Evolutionary conservation across 495 filamentous ascomycete species (phyloP).

Genomic region (Aspergillus cavernicola): DNA sequence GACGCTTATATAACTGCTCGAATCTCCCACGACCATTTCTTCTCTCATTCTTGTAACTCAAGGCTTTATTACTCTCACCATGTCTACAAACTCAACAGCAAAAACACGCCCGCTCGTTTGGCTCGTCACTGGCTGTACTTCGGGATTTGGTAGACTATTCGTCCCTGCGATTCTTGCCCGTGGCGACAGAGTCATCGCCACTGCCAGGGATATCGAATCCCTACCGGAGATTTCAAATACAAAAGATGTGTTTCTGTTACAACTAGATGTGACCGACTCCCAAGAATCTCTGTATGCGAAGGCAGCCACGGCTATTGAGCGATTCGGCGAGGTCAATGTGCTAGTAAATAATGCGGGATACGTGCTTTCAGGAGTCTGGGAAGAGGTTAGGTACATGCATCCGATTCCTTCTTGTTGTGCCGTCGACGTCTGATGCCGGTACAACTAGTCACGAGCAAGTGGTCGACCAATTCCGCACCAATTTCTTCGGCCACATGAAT

Average conservation of each 20-base stretch:
- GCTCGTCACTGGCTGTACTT: neutral
- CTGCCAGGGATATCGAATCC: slow-evolving; percentile 35
- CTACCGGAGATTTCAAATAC: slow-evolving; percentile 32
- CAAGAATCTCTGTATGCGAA: slow-evolving; percentile 31
- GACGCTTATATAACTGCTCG: too few relatives aligned
- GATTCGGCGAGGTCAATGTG: slow-evolving; percentile 39
- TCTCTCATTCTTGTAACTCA: too few relatives aligned
- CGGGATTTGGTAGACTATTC: neutral
- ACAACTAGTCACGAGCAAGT: slow-evolving; percentile 25
- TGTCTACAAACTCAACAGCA: slow-evolving; percentile 18
- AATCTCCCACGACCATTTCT: too few relatives aligned
- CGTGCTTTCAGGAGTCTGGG: slow-evolving; percentile 22
- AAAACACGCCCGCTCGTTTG: slow-evolving; percentile 19
- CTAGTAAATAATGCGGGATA: slow-evolving; percentile 49
- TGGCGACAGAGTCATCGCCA: slow-evolving; percentile 53
- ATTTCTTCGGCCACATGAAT: slow-evolving; percentile 45
- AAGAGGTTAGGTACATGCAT: slow-evolving; percentile 1
- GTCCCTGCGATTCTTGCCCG: slow-evolving; percentile 39
- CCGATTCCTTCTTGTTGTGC: neutral
- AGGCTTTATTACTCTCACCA: neutral
- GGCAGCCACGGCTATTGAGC: slow-evolving; percentile 33
- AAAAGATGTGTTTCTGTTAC: slow-evolving; percentile 19
- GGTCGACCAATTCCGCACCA: slow-evolving; percentile 15
- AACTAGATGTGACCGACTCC: slow-evolving; percentile 36
- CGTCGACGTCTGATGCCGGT: too few relatives aligned